A percentile compares a stretch with the other conserved stretches of the same genome.
Conservation (phyloP, 192 early-diverging fungal genomes). For the Phlyctochytrium bullatum region DNA sequence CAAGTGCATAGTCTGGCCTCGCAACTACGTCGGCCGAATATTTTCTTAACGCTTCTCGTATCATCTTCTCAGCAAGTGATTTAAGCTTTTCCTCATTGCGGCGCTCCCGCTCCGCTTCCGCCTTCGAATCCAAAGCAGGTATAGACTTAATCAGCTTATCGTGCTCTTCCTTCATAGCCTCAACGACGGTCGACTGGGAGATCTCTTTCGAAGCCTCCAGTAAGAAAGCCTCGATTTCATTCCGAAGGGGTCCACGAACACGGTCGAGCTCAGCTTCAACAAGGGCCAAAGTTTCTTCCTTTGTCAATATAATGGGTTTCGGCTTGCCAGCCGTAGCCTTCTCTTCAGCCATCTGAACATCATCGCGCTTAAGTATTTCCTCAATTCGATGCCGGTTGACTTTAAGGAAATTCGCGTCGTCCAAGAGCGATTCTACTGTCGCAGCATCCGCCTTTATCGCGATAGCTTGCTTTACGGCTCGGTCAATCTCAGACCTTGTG, state of each 20-base stretch:
- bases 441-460: neutral
- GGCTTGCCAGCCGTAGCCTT: neutral
- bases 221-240: neutral
- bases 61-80: constrained; percentile 13
- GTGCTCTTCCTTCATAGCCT: neutral
- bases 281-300: neutral
- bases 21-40: constrained; percentile 25
- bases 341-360: too few relatives aligned
- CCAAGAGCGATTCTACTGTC: neutral
- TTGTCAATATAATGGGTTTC: neutral
- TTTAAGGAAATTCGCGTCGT: neutral
- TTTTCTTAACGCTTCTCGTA: constrained; percentile 11
- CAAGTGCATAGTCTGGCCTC: constrained; percentile 18
- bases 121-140: too few relatives aligned
- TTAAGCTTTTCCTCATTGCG: constrained; percentile 4
- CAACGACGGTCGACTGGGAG: too few relatives aligned
- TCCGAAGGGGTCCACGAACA: neutral
- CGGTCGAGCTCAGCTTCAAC: neutral
- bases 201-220: neutral
- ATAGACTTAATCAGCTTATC: too few relatives aligned
- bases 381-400: neutral
- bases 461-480: neutral
- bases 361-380: neutral
- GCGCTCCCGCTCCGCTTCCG: too few relatives aligned
- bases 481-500: neutral